phyloP scores from a whole-genome alignment of 1,139 yeast species.

The Eremothecium cymbalariae region DNA sequence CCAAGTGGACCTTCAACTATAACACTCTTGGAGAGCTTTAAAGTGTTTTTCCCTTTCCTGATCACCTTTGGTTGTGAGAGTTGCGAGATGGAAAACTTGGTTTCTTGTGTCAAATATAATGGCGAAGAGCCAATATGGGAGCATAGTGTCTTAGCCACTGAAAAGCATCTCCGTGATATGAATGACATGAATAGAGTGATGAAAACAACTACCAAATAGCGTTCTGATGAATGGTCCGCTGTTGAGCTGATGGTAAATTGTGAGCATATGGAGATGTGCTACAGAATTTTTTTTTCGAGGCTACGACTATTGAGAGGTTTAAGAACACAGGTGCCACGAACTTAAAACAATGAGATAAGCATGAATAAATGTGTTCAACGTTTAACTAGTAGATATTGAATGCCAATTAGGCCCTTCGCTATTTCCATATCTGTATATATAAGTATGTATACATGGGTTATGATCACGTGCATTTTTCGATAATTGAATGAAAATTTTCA shows the following conservation, averaged over 20 bases:
- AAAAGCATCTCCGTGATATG: slow-evolving; percentile 29
- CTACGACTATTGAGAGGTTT: too few relatives aligned
- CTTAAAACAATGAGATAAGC: too few relatives aligned
- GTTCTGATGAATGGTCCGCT: neutral
- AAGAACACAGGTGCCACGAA: too few relatives aligned
- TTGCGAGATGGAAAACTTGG: slow-evolving; percentile 34
- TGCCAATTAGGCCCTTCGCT: too few relatives aligned
- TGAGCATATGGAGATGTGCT: too few relatives aligned
- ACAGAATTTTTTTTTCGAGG: too few relatives aligned
- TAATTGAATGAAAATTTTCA: slow-evolving; percentile 3
- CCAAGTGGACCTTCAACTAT: slow-evolving; percentile 83
- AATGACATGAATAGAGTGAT: slow-evolving; percentile 2
- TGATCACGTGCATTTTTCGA: too few relatives aligned
- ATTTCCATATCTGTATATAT: too few relatives aligned
- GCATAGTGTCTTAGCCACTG: slow-evolving; percentile 24
- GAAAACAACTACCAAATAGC: too few relatives aligned
- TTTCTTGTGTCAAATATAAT: slow-evolving; percentile 47
- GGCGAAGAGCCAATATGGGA: slow-evolving; percentile 61
- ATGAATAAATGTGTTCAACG: too few relatives aligned
- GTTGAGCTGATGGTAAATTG: neutral
- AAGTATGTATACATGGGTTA: too few relatives aligned
- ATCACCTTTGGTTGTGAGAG: slow-evolving; percentile 42
- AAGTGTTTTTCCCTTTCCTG: slow-evolving; percentile 58
- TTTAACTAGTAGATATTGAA: too few relatives aligned
- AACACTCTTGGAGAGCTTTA: slow-evolving; percentile 52